phyloP scores from a whole-genome alignment of 768 basidiomycete genomes.

The Tricholomella constricta region DNA sequence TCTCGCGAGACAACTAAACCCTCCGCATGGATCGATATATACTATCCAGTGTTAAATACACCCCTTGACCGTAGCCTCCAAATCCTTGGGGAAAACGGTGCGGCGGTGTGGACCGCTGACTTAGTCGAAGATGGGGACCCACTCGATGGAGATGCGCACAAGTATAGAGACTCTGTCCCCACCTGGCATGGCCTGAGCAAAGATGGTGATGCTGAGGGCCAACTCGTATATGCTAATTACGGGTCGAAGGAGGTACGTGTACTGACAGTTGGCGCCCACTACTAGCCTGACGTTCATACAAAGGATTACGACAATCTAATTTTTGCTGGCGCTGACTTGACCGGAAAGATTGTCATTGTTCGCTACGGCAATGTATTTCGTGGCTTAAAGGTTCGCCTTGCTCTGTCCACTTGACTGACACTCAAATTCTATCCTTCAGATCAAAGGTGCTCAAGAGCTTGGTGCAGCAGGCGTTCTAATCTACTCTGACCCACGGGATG shows the following conservation, averaged over 20 bases:
- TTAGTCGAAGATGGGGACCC: slow-evolving; percentile 71
- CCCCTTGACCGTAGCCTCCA: slow-evolving; percentile 69
- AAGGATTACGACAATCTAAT: slow-evolving; percentile 57
- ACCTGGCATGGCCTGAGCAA: slow-evolving; percentile 88
- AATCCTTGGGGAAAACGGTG: slow-evolving; percentile 59
- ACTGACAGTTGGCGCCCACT: neutral
- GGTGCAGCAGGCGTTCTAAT: slow-evolving; percentile 81
- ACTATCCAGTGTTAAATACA: slow-evolving; percentile 87
- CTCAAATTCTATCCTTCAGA: slow-evolving; percentile 37
- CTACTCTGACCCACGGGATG: slow-evolving; percentile 85
- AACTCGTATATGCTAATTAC: slow-evolving; percentile 78
- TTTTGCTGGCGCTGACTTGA: slow-evolving; percentile 66
- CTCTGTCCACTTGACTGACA: slow-evolving; percentile 17
- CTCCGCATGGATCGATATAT: slow-evolving; percentile 81
- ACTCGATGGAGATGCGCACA: slow-evolving; percentile 70
- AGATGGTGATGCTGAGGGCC: slow-evolving; percentile 72
- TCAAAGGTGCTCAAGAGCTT: slow-evolving; percentile 81
- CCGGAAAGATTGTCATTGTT: slow-evolving; percentile 74
- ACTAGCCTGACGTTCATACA: neutral
- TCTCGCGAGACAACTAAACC: slow-evolving; percentile 46
- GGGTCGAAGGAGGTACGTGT: slow-evolving; percentile 58
- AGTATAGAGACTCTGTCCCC: slow-evolving; percentile 66
- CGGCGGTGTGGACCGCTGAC: slow-evolving; percentile 66
- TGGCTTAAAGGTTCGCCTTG: slow-evolving; percentile 69
- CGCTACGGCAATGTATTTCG: slow-evolving; percentile 81